Conservation (phyloP, 192 early-diverging fungal genomes). For the Dissophora ornata region DNA sequence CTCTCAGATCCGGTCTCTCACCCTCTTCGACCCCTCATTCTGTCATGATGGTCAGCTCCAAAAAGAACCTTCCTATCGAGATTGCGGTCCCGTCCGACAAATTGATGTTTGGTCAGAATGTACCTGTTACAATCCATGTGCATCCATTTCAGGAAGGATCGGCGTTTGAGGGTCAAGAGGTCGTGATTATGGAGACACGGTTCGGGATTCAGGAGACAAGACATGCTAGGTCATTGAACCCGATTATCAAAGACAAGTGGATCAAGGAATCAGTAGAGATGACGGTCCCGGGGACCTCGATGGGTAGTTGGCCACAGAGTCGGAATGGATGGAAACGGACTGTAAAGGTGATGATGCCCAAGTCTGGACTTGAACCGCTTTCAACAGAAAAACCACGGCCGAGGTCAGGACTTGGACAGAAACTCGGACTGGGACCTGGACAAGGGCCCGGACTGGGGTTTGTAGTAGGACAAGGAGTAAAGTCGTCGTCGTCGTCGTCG, state of each 20-base stretch:
- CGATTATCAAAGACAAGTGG: not conserved
- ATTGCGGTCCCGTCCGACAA: constrained; percentile 6
- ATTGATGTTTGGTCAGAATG: constrained; percentile 1
- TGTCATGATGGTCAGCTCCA: not conserved
- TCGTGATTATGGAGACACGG: constrained; percentile 11
- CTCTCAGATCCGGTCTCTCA: not conserved
- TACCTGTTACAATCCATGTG: constrained; percentile 2
- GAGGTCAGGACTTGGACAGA: not conserved
- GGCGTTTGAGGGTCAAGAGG: not conserved
- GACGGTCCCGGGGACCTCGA: not conserved
- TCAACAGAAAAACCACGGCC: not conserved
- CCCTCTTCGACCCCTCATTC: constrained; percentile 2
- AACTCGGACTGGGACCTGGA: too few species aligned
- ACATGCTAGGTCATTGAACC: not conserved
- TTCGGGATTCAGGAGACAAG: constrained; percentile 9
- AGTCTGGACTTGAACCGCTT: not conserved
- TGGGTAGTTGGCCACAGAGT: constrained; percentile 19
- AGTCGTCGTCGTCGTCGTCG: not conserved
- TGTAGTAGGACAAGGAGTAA: too few species aligned
- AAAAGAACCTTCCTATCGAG: constrained; percentile 2
- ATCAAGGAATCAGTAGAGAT: not conserved
- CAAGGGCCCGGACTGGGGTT: too few species aligned
- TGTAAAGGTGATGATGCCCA: not conserved
- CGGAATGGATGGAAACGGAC: constrained; percentile 14
- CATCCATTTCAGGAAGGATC: not conserved